These are phyloP conservation scores for Candida qinlingensis DNA, from an alignment of 805 yeast genomes.

Conservation along the genomic window DNA sequence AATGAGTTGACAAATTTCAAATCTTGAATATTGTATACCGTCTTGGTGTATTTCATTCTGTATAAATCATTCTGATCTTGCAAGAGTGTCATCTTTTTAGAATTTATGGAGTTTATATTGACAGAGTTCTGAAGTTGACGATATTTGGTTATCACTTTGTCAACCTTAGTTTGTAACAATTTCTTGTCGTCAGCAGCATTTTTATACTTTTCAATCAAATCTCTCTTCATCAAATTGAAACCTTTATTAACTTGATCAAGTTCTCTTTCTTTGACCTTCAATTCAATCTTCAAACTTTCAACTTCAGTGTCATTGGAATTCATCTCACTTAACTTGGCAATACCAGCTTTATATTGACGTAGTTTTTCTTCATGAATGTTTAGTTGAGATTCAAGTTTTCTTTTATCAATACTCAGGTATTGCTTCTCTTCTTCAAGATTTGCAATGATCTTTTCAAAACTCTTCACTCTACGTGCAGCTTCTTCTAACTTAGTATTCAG, in stretches of 20 bases:
- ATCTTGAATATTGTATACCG: conserved; percentile 31
- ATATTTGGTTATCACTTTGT: conserved; percentile 24
- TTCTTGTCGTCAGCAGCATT: conserved; percentile 23
- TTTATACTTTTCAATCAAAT: conserved; percentile 25
- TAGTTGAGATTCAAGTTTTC: conserved; percentile 26
- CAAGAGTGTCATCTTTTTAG: conserved; percentile 19
- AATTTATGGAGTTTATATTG: conserved; percentile 18
- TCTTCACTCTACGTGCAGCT: conserved; percentile 24
- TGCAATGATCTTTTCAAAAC: conserved; percentile 25
- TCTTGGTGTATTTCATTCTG: conserved; percentile 42
- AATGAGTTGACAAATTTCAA: conserved; percentile 31
- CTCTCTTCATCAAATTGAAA: conserved; percentile 29
- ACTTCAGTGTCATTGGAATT: conserved; percentile 7
- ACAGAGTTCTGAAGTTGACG: conserved; percentile 25
- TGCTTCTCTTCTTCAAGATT: conserved; percentile 29
- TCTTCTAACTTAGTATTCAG: conserved; percentile 21
- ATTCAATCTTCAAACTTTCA: conserved; percentile 12
- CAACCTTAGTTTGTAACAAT: conserved; percentile 27
- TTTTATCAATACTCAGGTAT: conserved; percentile 28
- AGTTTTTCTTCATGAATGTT: conserved; percentile 29
- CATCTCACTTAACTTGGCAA: conserved; percentile 11
- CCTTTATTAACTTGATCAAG: conserved; percentile 13
- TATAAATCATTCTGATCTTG: conserved; percentile 40
- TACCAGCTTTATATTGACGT: conserved; percentile 22
- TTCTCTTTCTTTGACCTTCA: conserved; percentile 17